Conservation (phyloP, 2,329 filamentous ascomycete species). For the Ophiostoma himal-ulmi region DNA sequence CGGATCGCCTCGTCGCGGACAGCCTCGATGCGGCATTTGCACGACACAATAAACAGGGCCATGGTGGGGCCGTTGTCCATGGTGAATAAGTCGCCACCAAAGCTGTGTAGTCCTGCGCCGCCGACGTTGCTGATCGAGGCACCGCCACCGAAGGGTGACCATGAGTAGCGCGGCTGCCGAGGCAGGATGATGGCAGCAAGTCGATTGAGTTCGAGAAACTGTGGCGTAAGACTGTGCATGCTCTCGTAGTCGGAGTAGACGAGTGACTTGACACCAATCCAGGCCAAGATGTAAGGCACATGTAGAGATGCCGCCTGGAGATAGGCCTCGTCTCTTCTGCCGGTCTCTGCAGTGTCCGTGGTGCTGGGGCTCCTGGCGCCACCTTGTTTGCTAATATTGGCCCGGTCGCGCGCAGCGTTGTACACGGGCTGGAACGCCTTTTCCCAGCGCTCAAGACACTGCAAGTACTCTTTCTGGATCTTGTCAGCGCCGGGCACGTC, state of each 20-base stretch:
- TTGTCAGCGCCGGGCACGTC: slow-evolving; percentile 24
- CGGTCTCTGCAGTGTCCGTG: neutral
- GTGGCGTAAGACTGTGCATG: slow-evolving; percentile 37
- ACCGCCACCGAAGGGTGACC: slow-evolving; percentile 9
- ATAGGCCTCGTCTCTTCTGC: slow-evolving; percentile 26
- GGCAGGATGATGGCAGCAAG: slow-evolving; percentile 37
- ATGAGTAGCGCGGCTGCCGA: slow-evolving; percentile 25
- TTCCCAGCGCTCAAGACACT: slow-evolving; percentile 39
- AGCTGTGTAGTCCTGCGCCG: slow-evolving; percentile 12
- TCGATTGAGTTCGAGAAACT: slow-evolving; percentile 39
- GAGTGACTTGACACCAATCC: slow-evolving; percentile 37
- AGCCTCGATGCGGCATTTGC: slow-evolving; percentile 37
- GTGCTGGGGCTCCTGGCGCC: neutral
- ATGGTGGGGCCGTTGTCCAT: slow-evolving; percentile 44
- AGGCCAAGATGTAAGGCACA: slow-evolving; percentile 40
- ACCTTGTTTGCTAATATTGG: neutral
- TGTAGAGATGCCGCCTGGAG: slow-evolving; percentile 38
- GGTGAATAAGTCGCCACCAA: slow-evolving; percentile 36
- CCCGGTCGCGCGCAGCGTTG: slow-evolving; percentile 27
- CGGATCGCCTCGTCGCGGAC: slow-evolving; percentile 38
- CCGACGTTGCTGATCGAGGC: neutral
- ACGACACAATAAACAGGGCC: slow-evolving; percentile 40
- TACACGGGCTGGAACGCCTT: slow-evolving; percentile 37
- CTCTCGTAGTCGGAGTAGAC: slow-evolving; percentile 36
- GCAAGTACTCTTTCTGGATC: slow-evolving; percentile 32